These are phyloP conservation scores for Saccharomycopsis phalli DNA, from an alignment of 1,139 yeast genomes.

Conservation along the genomic window DNA sequence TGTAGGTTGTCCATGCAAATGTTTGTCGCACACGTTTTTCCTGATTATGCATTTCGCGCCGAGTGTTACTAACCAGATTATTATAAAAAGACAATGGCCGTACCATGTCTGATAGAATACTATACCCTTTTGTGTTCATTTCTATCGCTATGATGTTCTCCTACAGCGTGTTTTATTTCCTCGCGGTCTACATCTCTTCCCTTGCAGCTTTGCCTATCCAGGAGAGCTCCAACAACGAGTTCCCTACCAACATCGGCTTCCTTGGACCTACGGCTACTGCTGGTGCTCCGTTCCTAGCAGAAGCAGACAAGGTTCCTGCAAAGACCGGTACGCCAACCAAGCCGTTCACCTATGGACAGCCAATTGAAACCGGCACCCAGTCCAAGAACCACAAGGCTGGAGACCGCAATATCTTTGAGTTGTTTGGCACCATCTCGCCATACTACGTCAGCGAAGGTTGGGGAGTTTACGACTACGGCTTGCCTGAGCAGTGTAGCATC, in stretches of 20 bases:
- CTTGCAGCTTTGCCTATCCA: conserved; percentile 9
- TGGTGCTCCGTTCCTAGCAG: conserved; percentile 22
- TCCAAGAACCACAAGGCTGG: conserved; percentile 16
- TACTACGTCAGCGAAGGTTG: conserved; percentile 37
- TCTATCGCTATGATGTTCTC: conserved; percentile 7
- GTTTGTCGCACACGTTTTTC: background rate
- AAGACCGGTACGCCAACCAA: conserved; percentile 21
- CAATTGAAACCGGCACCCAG: conserved; percentile 21
- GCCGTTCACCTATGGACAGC: conserved; percentile 19
- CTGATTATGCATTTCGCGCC: background rate
- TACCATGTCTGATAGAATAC: background rate
- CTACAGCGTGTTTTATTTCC: background rate
- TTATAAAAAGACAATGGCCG: conserved; percentile 2
- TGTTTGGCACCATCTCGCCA: conserved; percentile 42
- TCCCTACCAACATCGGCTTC: conserved; percentile 20
- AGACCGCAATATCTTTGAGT: conserved; percentile 31
- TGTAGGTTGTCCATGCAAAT: conserved; percentile 6
- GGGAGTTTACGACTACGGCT: conserved; percentile 35
- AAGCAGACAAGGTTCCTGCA: conserved; percentile 20
- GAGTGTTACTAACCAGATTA: background rate
- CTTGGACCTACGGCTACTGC: conserved; percentile 21
- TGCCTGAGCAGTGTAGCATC: conserved; percentile 35
- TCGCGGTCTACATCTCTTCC: conserved; percentile 4
- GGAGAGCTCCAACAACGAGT: background rate
- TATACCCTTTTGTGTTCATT: background rate